Evolutionary conservation across 139 green algal genomes (phyloP).

Genomic region (Auxenochlorella protothecoides): DNA sequence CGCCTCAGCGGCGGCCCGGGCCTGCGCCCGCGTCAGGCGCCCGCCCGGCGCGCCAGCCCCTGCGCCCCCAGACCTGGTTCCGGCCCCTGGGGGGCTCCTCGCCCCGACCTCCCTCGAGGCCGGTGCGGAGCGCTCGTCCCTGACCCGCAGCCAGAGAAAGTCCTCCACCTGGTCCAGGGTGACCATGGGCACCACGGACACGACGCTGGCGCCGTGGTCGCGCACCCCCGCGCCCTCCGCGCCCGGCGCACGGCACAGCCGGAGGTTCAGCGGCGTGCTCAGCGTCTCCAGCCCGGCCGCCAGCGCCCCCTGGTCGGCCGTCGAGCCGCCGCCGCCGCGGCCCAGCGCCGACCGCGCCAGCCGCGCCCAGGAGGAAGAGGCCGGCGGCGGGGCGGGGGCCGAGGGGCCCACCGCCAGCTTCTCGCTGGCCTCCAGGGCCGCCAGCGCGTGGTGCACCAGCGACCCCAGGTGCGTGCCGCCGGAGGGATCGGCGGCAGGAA

Average conservation of each 20-base stretch:
- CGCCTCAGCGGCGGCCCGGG: conserved; percentile 26
- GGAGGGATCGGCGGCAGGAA: neutral
- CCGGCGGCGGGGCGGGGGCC: conserved; percentile 3
- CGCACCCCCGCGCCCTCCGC: conserved; percentile 29
- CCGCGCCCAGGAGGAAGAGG: neutral
- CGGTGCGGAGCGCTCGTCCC: conserved; percentile 3
- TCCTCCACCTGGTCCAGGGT: conserved; percentile 89
- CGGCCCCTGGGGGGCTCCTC: conserved; percentile 11
- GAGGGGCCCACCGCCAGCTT: conserved; percentile 57
- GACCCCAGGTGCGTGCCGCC: conserved; percentile 28
- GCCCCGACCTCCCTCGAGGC: neutral
- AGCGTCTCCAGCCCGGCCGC: conserved; percentile 59
- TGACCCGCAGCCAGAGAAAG: conserved; percentile 82
- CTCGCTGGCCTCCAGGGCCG: conserved; percentile 58
- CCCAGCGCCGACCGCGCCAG: neutral
- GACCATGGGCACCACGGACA: conserved; percentile 92
- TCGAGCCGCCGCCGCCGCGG: conserved; percentile 19
- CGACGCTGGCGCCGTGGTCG: conserved; percentile 81
- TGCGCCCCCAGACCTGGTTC: conserved; percentile 13
- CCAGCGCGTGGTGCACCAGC: conserved; percentile 73
- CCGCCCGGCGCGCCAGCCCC: conserved; percentile 15
- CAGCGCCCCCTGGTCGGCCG: conserved; percentile 8
- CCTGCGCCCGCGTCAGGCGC: conserved; percentile 50
- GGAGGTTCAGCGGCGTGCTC: conserved; percentile 86
- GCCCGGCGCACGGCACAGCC: conserved; percentile 30